Percentiles rank a stretch among this genome's conserved stretches.
Conservation (phyloP, 2,329 filamentous ascomycete genomes). For the Byssoonygena ceratinophila region DNA sequence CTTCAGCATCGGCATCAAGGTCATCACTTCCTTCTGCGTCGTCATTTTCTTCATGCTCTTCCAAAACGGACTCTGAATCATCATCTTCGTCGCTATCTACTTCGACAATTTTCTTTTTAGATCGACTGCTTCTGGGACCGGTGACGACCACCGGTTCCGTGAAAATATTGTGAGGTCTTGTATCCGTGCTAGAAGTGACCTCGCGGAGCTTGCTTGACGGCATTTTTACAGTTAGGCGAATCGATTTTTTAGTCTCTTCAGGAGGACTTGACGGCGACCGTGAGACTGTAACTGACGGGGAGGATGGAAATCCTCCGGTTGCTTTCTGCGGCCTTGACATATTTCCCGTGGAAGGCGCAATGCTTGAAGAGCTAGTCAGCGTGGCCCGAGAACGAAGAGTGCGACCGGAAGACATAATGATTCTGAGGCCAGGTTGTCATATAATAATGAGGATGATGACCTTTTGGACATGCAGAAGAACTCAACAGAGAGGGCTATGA, state of each 20-base stretch:
- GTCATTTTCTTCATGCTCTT: conserved; percentile 30
- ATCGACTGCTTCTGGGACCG: conserved; percentile 38
- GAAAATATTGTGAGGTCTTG: conserved; percentile 33
- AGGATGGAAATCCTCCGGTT: conserved; percentile 24
- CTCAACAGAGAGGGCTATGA: background rate
- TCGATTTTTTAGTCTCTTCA: conserved; percentile 32
- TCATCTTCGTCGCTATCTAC: conserved; percentile 40
- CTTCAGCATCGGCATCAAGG: conserved; percentile 26
- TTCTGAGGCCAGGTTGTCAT: background rate
- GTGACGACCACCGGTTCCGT: conserved; percentile 38
- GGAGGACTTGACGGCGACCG: conserved; percentile 27
- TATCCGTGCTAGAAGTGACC: conserved; percentile 30
- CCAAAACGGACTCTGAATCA: conserved; percentile 28
- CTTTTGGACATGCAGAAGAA: background rate
- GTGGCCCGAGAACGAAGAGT: conserved; percentile 30
- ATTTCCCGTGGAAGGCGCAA: conserved; percentile 26
- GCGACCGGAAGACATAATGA: conserved; percentile 33
- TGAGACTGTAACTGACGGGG: conserved; percentile 30
- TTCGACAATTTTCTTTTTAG: conserved; percentile 37
- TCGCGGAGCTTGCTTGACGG: conserved; percentile 42
- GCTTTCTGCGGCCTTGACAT: conserved; percentile 31
- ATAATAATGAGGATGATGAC: background rate
- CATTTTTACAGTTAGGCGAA: conserved; percentile 42
- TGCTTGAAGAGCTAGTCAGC: conserved; percentile 23
- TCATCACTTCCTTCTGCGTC: conserved; percentile 29